Conservation (phyloP, 306 rosid genomes). For the Pyrus betulifolia region DNA sequence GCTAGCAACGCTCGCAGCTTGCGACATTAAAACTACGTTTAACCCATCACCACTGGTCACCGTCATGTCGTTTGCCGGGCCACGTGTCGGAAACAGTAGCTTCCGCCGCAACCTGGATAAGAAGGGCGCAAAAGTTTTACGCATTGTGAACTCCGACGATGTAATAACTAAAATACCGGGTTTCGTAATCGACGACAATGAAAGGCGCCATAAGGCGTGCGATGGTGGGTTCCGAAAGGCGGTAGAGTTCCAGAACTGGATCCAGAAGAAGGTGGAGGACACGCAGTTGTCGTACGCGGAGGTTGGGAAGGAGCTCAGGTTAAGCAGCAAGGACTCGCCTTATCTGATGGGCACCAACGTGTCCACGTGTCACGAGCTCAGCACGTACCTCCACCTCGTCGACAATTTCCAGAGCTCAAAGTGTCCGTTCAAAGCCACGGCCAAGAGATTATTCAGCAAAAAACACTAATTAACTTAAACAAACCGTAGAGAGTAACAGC, state of each 20-base stretch:
- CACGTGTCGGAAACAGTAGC: conserved; percentile 59
- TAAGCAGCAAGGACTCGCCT: conserved; percentile 59
- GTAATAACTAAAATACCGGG: conserved; percentile 62
- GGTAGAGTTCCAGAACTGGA: conserved; percentile 30
- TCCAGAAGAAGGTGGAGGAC: conserved; percentile 41
- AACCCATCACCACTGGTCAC: conserved; percentile 37
- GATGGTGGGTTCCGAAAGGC: not conserved
- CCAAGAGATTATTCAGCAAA: conserved; percentile 27
- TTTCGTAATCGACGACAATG: conserved; percentile 23
- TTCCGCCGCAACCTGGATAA: conserved; percentile 39
- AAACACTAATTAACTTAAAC: not conserved
- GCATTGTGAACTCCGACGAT: conserved; percentile 70
- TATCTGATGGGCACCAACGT: conserved; percentile 32
- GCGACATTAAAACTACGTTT: conserved; percentile 33
- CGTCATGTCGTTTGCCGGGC: conserved; percentile 75
- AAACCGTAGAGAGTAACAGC: not conserved
- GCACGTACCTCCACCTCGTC: conserved; percentile 62
- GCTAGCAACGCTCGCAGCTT: conserved; percentile 62
- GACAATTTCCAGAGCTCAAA: conserved; percentile 54
- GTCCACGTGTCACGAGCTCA: conserved; percentile 66
- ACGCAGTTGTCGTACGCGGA: conserved; percentile 61
- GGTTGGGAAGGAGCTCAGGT: conserved; percentile 61
- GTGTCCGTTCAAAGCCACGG: conserved; percentile 51
- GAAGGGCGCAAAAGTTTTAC: conserved; percentile 40
- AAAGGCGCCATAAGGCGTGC: not conserved